Conservation (phyloP, 2,329 filamentous ascomycete genomes). For the Alternaria longipes region DNA sequence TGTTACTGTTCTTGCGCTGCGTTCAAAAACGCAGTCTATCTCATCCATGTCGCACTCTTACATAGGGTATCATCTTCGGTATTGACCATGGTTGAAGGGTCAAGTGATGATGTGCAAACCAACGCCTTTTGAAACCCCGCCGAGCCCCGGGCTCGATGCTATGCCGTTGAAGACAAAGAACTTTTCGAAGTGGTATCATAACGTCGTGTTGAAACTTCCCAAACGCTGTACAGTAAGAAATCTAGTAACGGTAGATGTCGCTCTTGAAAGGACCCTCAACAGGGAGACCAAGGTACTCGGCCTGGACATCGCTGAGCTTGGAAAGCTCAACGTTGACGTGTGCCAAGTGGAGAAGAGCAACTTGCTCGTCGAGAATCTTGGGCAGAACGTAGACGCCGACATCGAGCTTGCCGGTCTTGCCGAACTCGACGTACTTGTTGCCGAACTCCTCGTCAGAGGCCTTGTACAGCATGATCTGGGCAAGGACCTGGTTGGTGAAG, state of each 20-base stretch:
- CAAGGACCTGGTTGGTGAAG: constrained; percentile 99
- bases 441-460: constrained; percentile 84
- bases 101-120: constrained; percentile 48
- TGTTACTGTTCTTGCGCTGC: constrained; percentile 34
- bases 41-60: constrained; percentile 37
- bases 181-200: constrained; percentile 64
- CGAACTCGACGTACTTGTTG: constrained; percentile 96
- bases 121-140: constrained; percentile 49
- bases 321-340: constrained; percentile 96
- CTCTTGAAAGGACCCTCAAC: constrained; percentile 93
- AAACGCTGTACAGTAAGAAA: constrained; percentile 40
- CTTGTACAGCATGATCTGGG: constrained; percentile 99
- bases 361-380: constrained; percentile 99
- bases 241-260: constrained; percentile 75
- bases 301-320: constrained; percentile 83
- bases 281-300: constrained; percentile 91
- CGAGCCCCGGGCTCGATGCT: constrained; percentile 47
- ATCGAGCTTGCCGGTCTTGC: constrained; percentile 87
- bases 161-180: constrained; percentile 72
- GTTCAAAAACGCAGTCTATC: constrained; percentile 27
- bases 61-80: constrained; percentile 42
- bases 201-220: constrained; percentile 64
- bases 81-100: constrained; percentile 51
- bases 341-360: constrained; percentile 89
- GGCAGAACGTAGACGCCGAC: constrained; percentile 95